These are phyloP conservation scores for Fraxinus ornus DNA, from an alignment of 305 asterid species.

Conservation along the genomic window DNA sequence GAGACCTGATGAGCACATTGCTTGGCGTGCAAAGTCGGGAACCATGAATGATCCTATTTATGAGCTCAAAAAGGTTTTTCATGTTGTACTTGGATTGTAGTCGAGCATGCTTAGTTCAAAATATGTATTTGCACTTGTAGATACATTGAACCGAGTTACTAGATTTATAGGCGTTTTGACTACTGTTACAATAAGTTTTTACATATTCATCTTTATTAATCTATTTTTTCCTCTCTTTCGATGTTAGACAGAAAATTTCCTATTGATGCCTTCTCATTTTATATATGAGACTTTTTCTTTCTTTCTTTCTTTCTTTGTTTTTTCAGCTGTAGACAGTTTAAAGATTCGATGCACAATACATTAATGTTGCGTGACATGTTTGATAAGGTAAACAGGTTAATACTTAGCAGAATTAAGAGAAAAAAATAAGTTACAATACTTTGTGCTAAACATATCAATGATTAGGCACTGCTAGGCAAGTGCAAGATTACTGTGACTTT, in stretches of 20 bases:
- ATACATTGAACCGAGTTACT: background rate
- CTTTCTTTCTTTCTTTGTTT: background rate
- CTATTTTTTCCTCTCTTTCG: background rate
- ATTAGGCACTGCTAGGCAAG: background rate
- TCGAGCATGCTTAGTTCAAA: conserved; percentile 17
- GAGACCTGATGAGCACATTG: conserved; percentile 94
- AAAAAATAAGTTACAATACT: background rate
- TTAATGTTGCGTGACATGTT: no score
- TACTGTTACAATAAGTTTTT: background rate
- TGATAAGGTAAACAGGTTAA: background rate
- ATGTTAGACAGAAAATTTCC: background rate
- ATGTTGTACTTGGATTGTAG: conserved; percentile 40
- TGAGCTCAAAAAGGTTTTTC: conserved; percentile 55
- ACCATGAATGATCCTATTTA: conserved; percentile 30
- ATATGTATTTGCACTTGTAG: background rate
- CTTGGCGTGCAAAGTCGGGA: conserved; percentile 62
- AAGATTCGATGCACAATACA: background rate
- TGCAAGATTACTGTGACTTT: background rate
- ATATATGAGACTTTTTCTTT: background rate
- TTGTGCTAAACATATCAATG: background rate
- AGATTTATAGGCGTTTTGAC: background rate
- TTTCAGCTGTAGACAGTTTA: background rate
- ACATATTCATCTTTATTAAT: background rate
- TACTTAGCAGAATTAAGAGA: background rate
- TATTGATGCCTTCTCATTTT: background rate